Percentiles rank a stretch among this genome's conserved stretches.
phyloP scores from a whole-genome alignment of 441 rosid genomes.

The Erysimum cheiri region DNA sequence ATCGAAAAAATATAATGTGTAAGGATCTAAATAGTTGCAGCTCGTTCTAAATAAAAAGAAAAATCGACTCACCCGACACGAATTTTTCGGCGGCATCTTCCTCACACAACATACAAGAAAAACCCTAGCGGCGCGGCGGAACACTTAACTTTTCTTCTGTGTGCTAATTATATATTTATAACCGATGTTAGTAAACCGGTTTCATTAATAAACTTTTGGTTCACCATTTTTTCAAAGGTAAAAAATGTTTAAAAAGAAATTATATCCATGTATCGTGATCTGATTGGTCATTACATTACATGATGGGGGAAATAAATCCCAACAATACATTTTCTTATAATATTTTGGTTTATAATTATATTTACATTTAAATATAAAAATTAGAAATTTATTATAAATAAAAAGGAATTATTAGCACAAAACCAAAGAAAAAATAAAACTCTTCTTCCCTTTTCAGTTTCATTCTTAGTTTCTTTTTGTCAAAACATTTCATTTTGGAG shows the following conservation, averaged over 20 bases:
- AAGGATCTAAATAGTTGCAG: not conserved
- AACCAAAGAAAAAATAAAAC: not conserved
- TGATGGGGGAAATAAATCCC: not conserved
- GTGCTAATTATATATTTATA: not conserved
- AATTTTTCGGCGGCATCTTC: not conserved
- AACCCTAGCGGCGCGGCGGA: not conserved
- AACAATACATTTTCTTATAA: not conserved
- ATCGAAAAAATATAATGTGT: not conserved
- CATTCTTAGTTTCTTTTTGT: too few species aligned
- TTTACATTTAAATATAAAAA: not conserved
- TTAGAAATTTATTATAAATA: too few species aligned
- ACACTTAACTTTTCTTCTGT: not conserved
- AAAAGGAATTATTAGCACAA: not conserved
- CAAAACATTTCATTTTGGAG: too few species aligned
- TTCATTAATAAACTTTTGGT: not conserved
- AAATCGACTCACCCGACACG: not conserved
- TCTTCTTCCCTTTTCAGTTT: not conserved
- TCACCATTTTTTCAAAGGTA: not conserved
- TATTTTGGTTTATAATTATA: not conserved
- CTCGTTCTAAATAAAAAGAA: accelerated
- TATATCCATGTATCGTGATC: not conserved
- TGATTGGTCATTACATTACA: not conserved
- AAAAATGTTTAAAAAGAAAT: not conserved
- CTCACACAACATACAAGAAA: not conserved
- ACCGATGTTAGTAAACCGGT: not conserved